Conservation (phyloP, 140 eudicot genomes). For the Oenanthe javanica region DNA sequence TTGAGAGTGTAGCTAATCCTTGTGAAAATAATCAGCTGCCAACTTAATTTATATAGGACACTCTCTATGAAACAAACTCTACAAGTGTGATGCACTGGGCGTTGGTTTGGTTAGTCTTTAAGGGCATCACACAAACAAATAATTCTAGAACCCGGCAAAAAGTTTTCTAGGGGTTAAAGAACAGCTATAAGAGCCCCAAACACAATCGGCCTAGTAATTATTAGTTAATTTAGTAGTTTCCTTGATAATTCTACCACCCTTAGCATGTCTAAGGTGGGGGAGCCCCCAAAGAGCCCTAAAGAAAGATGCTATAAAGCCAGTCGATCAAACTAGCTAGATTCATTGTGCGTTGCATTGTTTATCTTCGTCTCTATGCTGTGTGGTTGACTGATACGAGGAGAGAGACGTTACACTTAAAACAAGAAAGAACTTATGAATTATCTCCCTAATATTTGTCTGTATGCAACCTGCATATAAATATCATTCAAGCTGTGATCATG, state of each 20-base stretch:
- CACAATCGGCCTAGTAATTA: background rate
- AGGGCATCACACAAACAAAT: background rate
- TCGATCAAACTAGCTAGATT: background rate
- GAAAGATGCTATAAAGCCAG: background rate
- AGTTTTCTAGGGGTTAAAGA: background rate
- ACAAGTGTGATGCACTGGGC: no score
- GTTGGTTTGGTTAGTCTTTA: no score
- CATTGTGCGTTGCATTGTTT: background rate
- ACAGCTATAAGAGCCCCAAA: background rate
- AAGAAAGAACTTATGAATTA: background rate
- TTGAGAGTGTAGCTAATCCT: no score
- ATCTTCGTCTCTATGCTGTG: background rate
- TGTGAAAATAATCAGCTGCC: no score
- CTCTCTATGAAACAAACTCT: no score
- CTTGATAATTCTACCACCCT: background rate
- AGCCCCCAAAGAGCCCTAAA: background rate
- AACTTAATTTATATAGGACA: no score
- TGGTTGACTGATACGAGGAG: background rate
- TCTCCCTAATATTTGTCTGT: background rate
- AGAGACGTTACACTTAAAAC: background rate
- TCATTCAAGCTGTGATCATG: background rate
- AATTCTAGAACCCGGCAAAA: background rate
- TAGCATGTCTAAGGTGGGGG: background rate
- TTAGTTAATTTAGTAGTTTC: background rate
- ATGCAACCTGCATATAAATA: background rate